Conservation (phyloP, 1,139 yeast genomes). For the Kurtzmaniella natalensis region DNA sequence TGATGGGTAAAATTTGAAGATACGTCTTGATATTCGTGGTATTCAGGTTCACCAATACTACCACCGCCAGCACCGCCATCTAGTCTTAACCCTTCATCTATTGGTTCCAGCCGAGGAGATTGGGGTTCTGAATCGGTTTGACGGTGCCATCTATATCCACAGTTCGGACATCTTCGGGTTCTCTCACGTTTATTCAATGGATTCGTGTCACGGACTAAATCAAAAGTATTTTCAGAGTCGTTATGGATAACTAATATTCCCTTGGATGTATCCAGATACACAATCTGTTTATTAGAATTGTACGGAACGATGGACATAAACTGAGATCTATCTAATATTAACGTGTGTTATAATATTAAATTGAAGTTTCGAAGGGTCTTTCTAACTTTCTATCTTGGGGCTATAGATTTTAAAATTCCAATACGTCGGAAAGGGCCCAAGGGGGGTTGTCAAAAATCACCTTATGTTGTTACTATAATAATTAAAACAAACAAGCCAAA, state of each 20-base stretch:
- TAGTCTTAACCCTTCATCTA: constrained; percentile 17
- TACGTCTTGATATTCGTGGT: no score
- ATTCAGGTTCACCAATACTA: no score
- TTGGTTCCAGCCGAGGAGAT: constrained; percentile 3
- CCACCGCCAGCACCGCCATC: no score
- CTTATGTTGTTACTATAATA: no score
- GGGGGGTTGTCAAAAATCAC: no score
- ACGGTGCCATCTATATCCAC: constrained; percentile 34
- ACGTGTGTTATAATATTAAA: no score
- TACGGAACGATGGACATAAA: constrained; percentile 40
- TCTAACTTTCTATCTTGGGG: no score
- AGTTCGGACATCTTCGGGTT: constrained; percentile 40
- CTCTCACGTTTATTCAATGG: constrained; percentile 6
- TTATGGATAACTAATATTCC: constrained; percentile 45
- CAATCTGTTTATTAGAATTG: constrained; percentile 26
- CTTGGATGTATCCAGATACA: constrained; percentile 36
- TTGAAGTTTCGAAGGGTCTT: no score
- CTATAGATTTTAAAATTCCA: no score
- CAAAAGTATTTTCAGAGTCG: constrained; percentile 35
- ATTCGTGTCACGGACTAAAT: constrained; percentile 20
- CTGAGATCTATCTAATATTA: no score
- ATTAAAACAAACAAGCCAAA: no score
- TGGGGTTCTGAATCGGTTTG: neutral
- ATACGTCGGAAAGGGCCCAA: no score
- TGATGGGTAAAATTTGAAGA: constrained; percentile 22